These are phyloP conservation scores for Babesia sp. DNA, from an alignment of 169 alveolate species.

Conservation along the genomic window DNA sequence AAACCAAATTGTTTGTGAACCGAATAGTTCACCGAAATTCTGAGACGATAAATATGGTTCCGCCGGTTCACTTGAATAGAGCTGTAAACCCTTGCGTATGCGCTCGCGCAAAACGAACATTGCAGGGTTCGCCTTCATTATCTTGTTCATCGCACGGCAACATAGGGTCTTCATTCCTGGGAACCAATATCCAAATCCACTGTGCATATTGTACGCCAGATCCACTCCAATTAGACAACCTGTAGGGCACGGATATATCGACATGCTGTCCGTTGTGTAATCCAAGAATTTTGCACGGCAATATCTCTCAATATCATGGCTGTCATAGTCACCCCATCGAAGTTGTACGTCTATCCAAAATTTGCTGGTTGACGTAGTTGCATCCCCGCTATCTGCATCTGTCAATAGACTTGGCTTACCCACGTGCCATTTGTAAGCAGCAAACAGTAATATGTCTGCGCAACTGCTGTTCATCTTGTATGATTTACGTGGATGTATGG, in stretches of 20 bases:
- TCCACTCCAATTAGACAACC: conserved; percentile 98
- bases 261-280: conserved; percentile 98
- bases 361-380: conserved; percentile 85
- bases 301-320: conserved; percentile 99
- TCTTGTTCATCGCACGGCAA: conserved; percentile 97
- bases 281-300: conserved; percentile 99
- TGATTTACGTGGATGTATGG: conserved; percentile 99
- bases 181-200: conserved; percentile 99
- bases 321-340: conserved; percentile 99
- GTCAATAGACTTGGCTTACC: conserved; percentile 96
- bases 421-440: conserved; percentile 97
- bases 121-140: conserved; percentile 99
- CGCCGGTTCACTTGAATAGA: conserved; percentile 99
- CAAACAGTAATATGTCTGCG: conserved; percentile 97
- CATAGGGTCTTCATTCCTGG: conserved; percentile 95
- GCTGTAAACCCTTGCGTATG: conserved; percentile 98
- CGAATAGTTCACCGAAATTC: conserved; percentile 98
- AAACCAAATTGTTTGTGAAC: conserved; percentile 99
- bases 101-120: conserved; percentile 98
- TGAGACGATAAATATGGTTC: conserved; percentile 99
- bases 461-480: conserved; percentile 99
- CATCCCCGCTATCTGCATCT: conserved; percentile 88
- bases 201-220: conserved; percentile 97
- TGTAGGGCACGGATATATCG: conserved; percentile 98
- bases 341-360: conserved; percentile 99